phyloP scores from a whole-genome alignment of 2,329 filamentous ascomycete genomes.

The Diaporthe batatas region DNA sequence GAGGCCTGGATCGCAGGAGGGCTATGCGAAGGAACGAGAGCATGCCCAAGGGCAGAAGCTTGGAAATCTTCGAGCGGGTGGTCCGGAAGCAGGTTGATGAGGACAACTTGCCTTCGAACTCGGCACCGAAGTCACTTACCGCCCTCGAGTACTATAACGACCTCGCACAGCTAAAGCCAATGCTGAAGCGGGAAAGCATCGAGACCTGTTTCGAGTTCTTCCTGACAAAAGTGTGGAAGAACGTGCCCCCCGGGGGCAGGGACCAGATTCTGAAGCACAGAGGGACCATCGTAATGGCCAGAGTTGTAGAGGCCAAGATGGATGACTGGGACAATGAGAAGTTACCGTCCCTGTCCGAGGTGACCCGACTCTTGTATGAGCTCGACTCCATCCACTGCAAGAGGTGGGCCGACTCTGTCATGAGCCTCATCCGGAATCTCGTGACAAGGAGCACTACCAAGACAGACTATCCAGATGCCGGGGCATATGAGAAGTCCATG shows the following conservation, averaged over 20 bases:
- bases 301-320: conserved; percentile 51
- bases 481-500: conserved; percentile 49
- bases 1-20: conserved; percentile 21
- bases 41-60: conserved; percentile 6
- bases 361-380: conserved; percentile 54
- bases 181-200: conserved; percentile 45
- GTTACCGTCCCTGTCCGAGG: conserved; percentile 55
- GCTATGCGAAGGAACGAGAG: not conserved
- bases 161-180: conserved; percentile 47
- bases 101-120: not conserved
- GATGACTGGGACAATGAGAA: conserved; percentile 47
- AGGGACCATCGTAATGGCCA: conserved; percentile 48
- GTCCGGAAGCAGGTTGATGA: conserved; percentile 31
- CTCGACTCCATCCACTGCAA: conserved; percentile 51
- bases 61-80: conserved; percentile 39
- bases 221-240: conserved; percentile 44
- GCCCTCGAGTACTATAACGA: conserved; percentile 48
- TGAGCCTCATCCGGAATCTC: conserved; percentile 52
- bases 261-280: conserved; percentile 46
- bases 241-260: conserved; percentile 42
- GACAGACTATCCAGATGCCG: conserved; percentile 46
- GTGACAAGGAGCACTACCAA: conserved; percentile 47
- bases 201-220: conserved; percentile 51
- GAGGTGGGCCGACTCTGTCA: conserved; percentile 52
- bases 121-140: conserved; percentile 18